A percentile compares a stretch with the other conserved stretches of the same genome.
Conservation (phyloP, 768 basidiomycete species). For the Suillus bovinus region DNA sequence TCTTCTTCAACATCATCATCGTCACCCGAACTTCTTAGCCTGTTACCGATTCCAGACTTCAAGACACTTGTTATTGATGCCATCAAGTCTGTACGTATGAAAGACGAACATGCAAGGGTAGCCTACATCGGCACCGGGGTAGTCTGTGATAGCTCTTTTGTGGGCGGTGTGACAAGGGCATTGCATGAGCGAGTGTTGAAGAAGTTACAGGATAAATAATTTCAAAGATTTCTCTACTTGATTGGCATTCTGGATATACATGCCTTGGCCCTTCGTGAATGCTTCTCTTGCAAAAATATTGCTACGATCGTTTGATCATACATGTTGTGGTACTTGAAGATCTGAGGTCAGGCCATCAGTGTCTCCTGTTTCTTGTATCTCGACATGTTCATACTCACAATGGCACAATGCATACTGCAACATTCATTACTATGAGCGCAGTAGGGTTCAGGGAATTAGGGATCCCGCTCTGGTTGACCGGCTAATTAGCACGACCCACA, state of each 20-base stretch:
- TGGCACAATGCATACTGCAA: too few species aligned
- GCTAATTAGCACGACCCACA: too few species aligned
- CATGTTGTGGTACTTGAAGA: too few species aligned
- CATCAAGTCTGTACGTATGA: constrained; percentile 27
- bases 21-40: constrained; percentile 29
- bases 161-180: constrained; percentile 47
- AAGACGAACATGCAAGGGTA: constrained; percentile 40
- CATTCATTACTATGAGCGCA: too few species aligned
- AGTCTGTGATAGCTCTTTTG: constrained; percentile 52
- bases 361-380: too few species aligned
- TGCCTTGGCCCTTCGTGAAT: too few species aligned
- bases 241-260: background rate
- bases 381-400: too few species aligned
- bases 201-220: constrained; percentile 25
- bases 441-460: too few species aligned
- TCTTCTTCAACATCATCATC: constrained; percentile 1
- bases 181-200: constrained; percentile 50
- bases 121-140: constrained; percentile 63
- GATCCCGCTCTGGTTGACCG: too few species aligned
- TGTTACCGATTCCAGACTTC: constrained; percentile 66
- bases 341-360: too few species aligned
- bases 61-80: constrained; percentile 48
- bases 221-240: background rate
- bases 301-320: too few species aligned
- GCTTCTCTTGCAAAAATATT: background rate